phyloP scores from a whole-genome alignment of 1,284 basidiomycete species.

The Chiua sp. region DNA sequence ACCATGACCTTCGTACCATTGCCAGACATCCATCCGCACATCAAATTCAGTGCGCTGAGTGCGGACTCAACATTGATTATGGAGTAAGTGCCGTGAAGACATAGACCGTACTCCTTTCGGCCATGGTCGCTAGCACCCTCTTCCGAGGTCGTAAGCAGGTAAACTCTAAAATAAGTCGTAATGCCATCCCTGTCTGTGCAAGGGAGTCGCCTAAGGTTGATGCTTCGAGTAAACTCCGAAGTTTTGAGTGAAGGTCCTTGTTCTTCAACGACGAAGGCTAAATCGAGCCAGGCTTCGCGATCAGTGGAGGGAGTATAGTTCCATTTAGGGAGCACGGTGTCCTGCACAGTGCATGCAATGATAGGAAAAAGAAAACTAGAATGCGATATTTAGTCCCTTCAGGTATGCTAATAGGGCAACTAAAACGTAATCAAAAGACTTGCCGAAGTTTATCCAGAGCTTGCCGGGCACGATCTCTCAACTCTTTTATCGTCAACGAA shows the following conservation, averaged over 20 bases:
- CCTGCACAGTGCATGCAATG: slow-evolving; percentile 23
- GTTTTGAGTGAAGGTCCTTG: slow-evolving; percentile 22
- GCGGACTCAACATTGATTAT: slow-evolving; percentile 23
- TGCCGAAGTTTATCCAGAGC: slow-evolving; percentile 29
- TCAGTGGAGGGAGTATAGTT: slow-evolving; percentile 24
- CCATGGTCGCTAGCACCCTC: not conserved
- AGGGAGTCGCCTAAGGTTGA: slow-evolving; percentile 21
- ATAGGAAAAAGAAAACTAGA: slow-evolving; percentile 25
- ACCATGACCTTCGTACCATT: slow-evolving; percentile 18
- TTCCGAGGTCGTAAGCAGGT: slow-evolving; percentile 3
- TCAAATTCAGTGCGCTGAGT: slow-evolving; percentile 23
- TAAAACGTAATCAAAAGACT: not conserved
- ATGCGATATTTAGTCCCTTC: no score
- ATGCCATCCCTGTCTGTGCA: slow-evolving; percentile 17
- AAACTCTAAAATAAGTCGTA: slow-evolving; percentile 15
- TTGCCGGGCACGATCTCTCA: slow-evolving; percentile 13
- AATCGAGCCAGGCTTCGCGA: slow-evolving; percentile 27
- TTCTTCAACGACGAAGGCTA: slow-evolving; percentile 20
- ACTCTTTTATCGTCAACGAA: slow-evolving; percentile 3
- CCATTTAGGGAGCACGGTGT: slow-evolving; percentile 15
- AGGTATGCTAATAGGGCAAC: not conserved
- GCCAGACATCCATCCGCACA: slow-evolving; percentile 31
- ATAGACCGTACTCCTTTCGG: slow-evolving; percentile 21
- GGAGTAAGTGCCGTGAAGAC: slow-evolving; percentile 22
- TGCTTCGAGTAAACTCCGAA: slow-evolving; percentile 17